Conservation (phyloP, 2,329 filamentous ascomycete genomes). For the Botrytis galanthina region DNA sequence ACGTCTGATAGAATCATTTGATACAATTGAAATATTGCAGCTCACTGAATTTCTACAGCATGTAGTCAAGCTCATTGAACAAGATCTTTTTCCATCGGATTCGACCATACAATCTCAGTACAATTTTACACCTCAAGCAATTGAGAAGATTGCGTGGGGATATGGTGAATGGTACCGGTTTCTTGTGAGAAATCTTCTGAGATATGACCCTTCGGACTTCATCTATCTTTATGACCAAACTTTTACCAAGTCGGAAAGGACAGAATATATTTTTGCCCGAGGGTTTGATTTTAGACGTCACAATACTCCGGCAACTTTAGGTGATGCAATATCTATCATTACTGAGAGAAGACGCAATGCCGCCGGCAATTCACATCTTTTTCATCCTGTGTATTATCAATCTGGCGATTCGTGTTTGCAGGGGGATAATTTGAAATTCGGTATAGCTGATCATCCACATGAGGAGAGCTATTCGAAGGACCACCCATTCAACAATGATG, state of each 20-base stretch:
- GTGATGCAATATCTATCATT: constrained; percentile 1
- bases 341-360: constrained; percentile 4
- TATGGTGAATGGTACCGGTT: constrained; percentile 31
- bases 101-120: constrained; percentile 34
- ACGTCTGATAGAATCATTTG: constrained; percentile 33
- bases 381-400: neutral
- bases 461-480: constrained; percentile 11
- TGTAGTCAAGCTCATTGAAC: constrained; percentile 33
- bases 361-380: neutral
- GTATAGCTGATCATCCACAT: constrained; percentile 14
- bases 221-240: constrained; percentile 36
- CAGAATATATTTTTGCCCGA: constrained; percentile 31
- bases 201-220: constrained; percentile 33
- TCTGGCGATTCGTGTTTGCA: constrained; percentile 2
- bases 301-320: constrained; percentile 34
- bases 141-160: constrained; percentile 37
- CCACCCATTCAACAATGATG: constrained; percentile 15
- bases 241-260: constrained; percentile 32
- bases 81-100: constrained; percentile 37
- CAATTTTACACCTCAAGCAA: constrained; percentile 27
- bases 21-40: constrained; percentile 33
- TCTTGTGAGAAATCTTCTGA: constrained; percentile 33
- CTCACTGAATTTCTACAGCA: constrained; percentile 35
- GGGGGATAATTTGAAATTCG: constrained; percentile 14
- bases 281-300: constrained; percentile 26